Conservation (phyloP, 2,329 filamentous ascomycete species). For the Cordyceps farinosa region DNA sequence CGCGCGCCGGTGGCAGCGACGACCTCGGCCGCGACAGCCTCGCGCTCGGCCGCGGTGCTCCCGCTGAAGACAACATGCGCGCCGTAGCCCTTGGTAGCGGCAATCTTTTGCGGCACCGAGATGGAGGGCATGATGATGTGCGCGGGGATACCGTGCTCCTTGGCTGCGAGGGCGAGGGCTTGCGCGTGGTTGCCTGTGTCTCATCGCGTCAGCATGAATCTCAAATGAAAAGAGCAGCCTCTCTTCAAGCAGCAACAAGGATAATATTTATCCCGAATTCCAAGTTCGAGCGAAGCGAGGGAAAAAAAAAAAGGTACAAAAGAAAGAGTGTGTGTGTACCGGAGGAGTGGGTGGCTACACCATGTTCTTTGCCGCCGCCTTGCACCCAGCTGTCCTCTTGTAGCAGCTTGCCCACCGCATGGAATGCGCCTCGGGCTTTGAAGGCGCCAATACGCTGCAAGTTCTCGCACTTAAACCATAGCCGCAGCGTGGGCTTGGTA, state of each 20-base stretch:
- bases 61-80: conserved; percentile 79
- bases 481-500: conserved; percentile 61
- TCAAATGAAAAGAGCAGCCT: neutral
- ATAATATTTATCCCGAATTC: neutral
- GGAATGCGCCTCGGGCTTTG: conserved; percentile 87
- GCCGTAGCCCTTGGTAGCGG: conserved; percentile 74
- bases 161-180: conserved; percentile 81
- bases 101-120: conserved; percentile 79
- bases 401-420: conserved; percentile 71
- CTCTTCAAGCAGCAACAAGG: too few species aligned
- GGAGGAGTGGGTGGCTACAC: conserved; percentile 86
- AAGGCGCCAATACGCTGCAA: conserved; percentile 87
- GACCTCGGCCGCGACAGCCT: conserved; percentile 69
- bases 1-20: conserved; percentile 69
- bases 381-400: conserved; percentile 58
- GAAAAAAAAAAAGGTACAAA: conserved; percentile 9
- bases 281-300: neutral
- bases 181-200: conserved; percentile 84
- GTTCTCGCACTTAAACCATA: conserved; percentile 98
- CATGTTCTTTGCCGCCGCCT: conserved; percentile 56
- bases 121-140: conserved; percentile 93
- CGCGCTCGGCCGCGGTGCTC: conserved; percentile 73
- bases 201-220: conserved; percentile 5
- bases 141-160: conserved; percentile 67
- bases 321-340: conserved; percentile 46